Evolutionary conservation across 1,284 basidiomycete genomes (phyloP), one percentile per base, ranked within the genome.

Genomic region (Chalciporus sp.): DNA sequence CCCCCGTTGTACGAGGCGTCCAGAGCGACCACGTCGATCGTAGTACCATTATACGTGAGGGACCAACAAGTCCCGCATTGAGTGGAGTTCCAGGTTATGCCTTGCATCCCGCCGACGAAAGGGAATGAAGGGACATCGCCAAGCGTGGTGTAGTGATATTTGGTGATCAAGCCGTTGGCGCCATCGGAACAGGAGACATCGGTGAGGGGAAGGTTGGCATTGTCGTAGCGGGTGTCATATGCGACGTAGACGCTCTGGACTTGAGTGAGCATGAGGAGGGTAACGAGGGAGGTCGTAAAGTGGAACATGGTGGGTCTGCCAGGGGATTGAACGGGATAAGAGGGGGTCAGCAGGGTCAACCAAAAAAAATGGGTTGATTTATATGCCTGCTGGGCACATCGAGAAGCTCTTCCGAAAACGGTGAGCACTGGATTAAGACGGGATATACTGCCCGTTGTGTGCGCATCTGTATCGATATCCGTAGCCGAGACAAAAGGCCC

Each of bases 51-150:
- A 51, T 67, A 74, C 5, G 61, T 66, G 29, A 74, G 42, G 2
- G 52, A 51, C 52, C 73, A 76, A 50, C 73, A 75, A 6, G 58
- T 33, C 3, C 73, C 75, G 29, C 73, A 76, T 23, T 58, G 47
- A 0, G 64, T 16, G 1, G 67, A 70, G 51, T 68, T 52, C 58
- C 58, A 74, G 6, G 55, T 37, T n/a, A 75, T 56, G 19, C 67
- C 64, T 26, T 57, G 58, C 3, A 58, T 69, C 1, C 65, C 73
- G 7, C 72, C 72, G 43, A 76, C 50, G 41, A 58, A 46, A 0
- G 74, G 74, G 61, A 64, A 76, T 7, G 12, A 47, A 1, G 68
- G 67, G 8, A 75, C 43, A 12, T 60, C 57, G 8, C 65, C 65
- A 3, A 75, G 60, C 0, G 66, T 73, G 14, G 63, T 61, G 58